A percentile compares a stretch with the other conserved stretches of the same genome.
phyloP scores from a whole-genome alignment of 768 basidiomycete genomes.

The Rhodosporidiobolus odoratus region DNA sequence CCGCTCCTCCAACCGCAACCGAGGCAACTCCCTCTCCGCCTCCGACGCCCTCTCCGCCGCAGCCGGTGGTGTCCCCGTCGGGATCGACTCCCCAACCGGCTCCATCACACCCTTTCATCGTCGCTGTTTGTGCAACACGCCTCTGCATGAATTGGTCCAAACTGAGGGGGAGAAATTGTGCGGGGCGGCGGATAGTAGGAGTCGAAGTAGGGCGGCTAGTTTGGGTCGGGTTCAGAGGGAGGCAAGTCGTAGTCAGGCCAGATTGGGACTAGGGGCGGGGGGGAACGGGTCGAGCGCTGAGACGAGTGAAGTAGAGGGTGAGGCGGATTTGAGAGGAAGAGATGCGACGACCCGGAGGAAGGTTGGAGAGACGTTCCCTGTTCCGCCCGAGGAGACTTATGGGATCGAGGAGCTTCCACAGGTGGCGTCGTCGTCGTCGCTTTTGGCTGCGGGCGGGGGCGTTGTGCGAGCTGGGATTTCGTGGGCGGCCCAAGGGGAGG shows the following conservation, averaged over 20 bases:
- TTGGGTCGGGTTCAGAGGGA: not conserved
- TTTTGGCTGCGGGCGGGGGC: not conserved
- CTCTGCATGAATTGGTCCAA: slow-evolving; percentile 16
- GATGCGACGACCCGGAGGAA: not conserved
- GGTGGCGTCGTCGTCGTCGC: not conserved
- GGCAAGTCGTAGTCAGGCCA: not conserved
- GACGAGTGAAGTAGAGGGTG: not conserved
- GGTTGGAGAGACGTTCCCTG: slow-evolving; percentile 4
- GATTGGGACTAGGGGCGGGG: not conserved
- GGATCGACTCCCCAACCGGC: slow-evolving; percentile 10
- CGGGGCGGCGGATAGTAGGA: slow-evolving; percentile 16
- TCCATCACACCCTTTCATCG: slow-evolving; percentile 28
- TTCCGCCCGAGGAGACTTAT: not conserved
- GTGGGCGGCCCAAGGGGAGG: not conserved
- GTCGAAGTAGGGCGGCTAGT: not conserved
- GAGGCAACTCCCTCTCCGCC: not conserved
- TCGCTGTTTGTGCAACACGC: slow-evolving; percentile 32
- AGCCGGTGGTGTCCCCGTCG: not conserved
- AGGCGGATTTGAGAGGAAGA: not conserved
- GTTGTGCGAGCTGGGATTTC: slow-evolving; percentile 45
- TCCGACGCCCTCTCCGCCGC: not conserved
- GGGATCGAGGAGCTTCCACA: not conserved
- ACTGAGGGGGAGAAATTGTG: slow-evolving; percentile 21
- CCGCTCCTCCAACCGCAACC: not conserved
- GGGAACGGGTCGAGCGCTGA: not conserved